A percentile compares a stretch with the other conserved stretches of the same genome.
These are phyloP conservation scores for Spraguea lophii DNA, from an alignment of 371 early-diverging fungal genomes.

Conservation along the genomic window DNA sequence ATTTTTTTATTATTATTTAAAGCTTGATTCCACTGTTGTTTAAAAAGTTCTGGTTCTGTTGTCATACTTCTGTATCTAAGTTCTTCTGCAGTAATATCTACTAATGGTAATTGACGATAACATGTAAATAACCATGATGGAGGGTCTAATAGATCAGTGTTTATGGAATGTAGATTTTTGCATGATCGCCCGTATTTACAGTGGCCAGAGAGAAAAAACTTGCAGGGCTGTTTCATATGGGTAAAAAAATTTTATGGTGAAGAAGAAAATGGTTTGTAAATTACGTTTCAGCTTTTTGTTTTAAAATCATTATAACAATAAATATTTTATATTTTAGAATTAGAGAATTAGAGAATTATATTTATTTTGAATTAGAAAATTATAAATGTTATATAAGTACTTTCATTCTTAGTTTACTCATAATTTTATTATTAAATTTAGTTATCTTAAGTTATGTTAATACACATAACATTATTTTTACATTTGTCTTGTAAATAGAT, in stretches of 20 bases:
- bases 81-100: slow-evolving; percentile 11
- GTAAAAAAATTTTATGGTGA: slow-evolving; percentile 5
- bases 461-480: too few species aligned
- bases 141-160: slow-evolving; percentile 16
- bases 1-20: slow-evolving; percentile 1
- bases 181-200: slow-evolving; percentile 30
- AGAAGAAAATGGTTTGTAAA: too few species aligned
- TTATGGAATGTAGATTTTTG: slow-evolving; percentile 10
- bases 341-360: background rate
- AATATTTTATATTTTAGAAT: background rate
- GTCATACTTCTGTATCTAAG: slow-evolving; percentile 1
- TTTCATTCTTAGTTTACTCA: too few species aligned
- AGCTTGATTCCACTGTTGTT: slow-evolving; percentile 8
- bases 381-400: too few species aligned
- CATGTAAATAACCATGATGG: slow-evolving; percentile 21
- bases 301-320: too few species aligned
- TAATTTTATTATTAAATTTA: too few species aligned
- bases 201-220: slow-evolving; percentile 12
- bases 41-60: slow-evolving; percentile 4
- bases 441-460: too few species aligned
- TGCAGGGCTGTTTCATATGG: slow-evolving; percentile 17
- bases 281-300: too few species aligned
- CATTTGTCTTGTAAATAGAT: too few species aligned
- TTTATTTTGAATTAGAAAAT: background rate
- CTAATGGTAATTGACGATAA: background rate